These are phyloP conservation scores for Mycena crocata DNA, from an alignment of 768 basidiomycete genomes.

Conservation along the genomic window DNA sequence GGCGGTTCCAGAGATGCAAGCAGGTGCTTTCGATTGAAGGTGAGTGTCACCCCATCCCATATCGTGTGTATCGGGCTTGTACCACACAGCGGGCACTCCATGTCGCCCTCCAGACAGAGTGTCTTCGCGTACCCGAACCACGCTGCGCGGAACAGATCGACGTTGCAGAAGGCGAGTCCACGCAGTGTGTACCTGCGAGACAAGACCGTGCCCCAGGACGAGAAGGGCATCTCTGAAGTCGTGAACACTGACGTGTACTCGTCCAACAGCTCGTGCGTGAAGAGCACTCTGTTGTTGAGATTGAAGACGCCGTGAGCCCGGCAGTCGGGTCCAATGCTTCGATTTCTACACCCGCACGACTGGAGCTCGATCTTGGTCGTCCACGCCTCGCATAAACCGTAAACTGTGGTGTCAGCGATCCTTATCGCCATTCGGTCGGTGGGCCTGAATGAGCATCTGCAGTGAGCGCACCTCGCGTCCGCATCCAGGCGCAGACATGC, in stretches of 20 bases:
- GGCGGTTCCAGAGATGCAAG: conserved; percentile 39
- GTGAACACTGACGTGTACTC: conserved; percentile 47
- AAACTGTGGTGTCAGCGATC: not conserved
- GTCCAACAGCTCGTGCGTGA: conserved; percentile 48
- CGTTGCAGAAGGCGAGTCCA: conserved; percentile 38
- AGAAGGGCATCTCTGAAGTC: conserved; percentile 50
- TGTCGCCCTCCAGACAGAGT: conserved; percentile 38
- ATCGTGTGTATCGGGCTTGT: conserved; percentile 42
- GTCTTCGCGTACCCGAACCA: conserved; percentile 49
- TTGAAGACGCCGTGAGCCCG: conserved; percentile 46
- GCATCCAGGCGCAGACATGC: not conserved
- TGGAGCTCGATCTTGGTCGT: not conserved
- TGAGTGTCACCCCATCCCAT: conserved; percentile 47
- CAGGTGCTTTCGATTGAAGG: conserved; percentile 44
- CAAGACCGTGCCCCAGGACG: conserved; percentile 39
- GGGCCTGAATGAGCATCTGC: not conserved
- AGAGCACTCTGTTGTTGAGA: conserved; percentile 44
- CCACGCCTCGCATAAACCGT: not conserved
- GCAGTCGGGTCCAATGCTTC: conserved; percentile 46
- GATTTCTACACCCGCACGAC: conserved; percentile 14
- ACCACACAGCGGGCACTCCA: conserved; percentile 43
- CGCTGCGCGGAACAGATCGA: conserved; percentile 42
- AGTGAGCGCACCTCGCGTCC: too few species aligned
- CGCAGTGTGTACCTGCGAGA: conserved; percentile 35
- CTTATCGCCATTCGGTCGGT: not conserved